A percentile compares a stretch with the other conserved stretches of the same genome.
Evolutionary conservation across 352 stramenopile species (phyloP).

Genomic region (Phytophthora lateralis): DNA sequence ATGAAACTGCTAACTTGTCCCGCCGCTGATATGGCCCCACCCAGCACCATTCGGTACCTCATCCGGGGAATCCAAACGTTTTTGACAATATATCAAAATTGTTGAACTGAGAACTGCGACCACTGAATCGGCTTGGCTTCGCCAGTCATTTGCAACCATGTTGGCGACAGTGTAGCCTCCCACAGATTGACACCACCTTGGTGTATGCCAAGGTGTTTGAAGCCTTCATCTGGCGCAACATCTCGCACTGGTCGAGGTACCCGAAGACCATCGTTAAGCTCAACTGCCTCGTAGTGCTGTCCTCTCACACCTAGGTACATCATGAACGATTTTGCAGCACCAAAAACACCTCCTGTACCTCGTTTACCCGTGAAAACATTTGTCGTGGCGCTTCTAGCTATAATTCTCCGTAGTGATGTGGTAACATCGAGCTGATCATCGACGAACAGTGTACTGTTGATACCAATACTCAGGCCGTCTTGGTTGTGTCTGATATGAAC

Average conservation of each 20-base stretch:
- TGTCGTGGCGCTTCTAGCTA: neutral
- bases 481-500: constrained; percentile 3
- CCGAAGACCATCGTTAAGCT: constrained; percentile 8
- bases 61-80: constrained; percentile 4
- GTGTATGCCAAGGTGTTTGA: constrained; percentile 13
- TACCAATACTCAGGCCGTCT: neutral
- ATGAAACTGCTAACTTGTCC: constrained; percentile 1
- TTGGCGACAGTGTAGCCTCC: neutral
- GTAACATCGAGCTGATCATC: no score
- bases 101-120: neutral
- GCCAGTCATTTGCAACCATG: neutral
- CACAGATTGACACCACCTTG: constrained; percentile 3
- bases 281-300: neutral
- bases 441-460: constrained; percentile 9
- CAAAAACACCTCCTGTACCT: constrained; percentile 6
- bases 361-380: constrained; percentile 15
- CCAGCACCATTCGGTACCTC: neutral
- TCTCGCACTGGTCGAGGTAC: neutral
- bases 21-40: neutral
- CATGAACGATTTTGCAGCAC: constrained; percentile 10
- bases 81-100: constrained; percentile 18
- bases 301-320: neutral
- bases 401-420: neutral
- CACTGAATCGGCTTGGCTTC: neutral
- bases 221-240: neutral